Evolutionary conservation across 1,284 basidiomycete species (phyloP), one percentile per base, ranked within the genome.

Genomic region (Leucoagaricus sp.): DNA sequence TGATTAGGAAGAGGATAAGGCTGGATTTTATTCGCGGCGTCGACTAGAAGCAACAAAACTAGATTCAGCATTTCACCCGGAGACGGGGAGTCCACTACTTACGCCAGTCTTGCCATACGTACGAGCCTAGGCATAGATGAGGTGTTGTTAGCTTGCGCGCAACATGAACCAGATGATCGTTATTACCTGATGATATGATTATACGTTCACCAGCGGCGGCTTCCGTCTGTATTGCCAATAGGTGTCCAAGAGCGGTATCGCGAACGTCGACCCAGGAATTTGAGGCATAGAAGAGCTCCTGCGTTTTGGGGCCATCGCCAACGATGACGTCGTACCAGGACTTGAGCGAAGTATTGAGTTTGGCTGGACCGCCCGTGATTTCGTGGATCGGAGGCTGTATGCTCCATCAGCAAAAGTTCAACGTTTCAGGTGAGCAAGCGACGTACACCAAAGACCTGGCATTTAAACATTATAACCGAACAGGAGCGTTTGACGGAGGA

Each of bases 371-470:
- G n/a, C 53, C 41, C 8, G 1, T 38, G 12, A 60, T 49, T 29
- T 60, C 59, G 4, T 60, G 56, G 15, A 60, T 58, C 4, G 56
- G 34, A 8, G 59, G 59, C 59, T 60, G 38, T 23, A n/a, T 5
- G 23, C 15, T 8, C 10, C 4, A 15, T 21, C n/a, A 2, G 15
- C 12, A n/a, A 21, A 12, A 49, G 21, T 8, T 8, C 1, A 21
- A 15, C 3, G 12, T 25, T 38, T n/a, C n/a, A n/a, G 12, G 15
- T 45, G 21, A 56, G 13, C 2, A 28, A 13, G 15, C 1, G 29
- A 15, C 69, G 42, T 47, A 73, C 69, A n/a, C 74, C 73, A 40
- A 73, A 75, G 2, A 75, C 67, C 74, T 73, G 44, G 6, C n/a
- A n/a, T n/a, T n/a, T n/a, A n/a, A 55, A 13, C 15, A n/a, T 31